Evolutionary conservation across 331 rosid species (phyloP).

Genomic region (Malus hybrid): DNA sequence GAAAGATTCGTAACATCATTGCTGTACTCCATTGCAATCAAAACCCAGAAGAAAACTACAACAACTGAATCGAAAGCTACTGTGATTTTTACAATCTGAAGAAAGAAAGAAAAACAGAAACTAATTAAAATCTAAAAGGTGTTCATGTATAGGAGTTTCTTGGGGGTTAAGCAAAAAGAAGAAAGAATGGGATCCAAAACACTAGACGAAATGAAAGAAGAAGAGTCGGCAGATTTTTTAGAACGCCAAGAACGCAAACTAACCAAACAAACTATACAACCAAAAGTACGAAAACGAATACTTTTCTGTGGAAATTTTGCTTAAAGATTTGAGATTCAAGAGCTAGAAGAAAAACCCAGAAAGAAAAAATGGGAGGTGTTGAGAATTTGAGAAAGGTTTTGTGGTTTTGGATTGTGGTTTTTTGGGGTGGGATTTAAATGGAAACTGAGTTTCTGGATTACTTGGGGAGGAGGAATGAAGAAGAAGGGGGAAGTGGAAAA

Average conservation of each 20-base stretch:
- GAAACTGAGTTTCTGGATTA: neutral
- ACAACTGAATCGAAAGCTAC: neutral
- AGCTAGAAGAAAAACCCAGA: neutral
- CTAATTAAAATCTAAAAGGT: neutral
- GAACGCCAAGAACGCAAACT: neutral
- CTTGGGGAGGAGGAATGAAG: neutral
- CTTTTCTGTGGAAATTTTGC: neutral
- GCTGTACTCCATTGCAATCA: slow-evolving; percentile 27
- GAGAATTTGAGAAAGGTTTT: neutral
- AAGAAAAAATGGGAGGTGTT: neutral
- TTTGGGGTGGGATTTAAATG: neutral
- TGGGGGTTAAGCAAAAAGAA: neutral
- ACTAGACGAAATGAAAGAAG: neutral
- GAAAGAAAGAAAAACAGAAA: neutral
- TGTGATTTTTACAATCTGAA: neutral
- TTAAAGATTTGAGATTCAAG: neutral
- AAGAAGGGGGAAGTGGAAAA: neutral
- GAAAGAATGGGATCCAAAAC: neutral
- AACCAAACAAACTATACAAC: neutral
- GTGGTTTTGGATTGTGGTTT: neutral
- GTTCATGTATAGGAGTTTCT: neutral
- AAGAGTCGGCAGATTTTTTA: neutral
- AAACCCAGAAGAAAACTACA: neutral
- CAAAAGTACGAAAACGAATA: neutral
- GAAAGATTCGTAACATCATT: neutral